These are phyloP conservation scores for Solanum tarijense DNA, from an alignment of 257 asterid species.

Conservation along the genomic window DNA sequence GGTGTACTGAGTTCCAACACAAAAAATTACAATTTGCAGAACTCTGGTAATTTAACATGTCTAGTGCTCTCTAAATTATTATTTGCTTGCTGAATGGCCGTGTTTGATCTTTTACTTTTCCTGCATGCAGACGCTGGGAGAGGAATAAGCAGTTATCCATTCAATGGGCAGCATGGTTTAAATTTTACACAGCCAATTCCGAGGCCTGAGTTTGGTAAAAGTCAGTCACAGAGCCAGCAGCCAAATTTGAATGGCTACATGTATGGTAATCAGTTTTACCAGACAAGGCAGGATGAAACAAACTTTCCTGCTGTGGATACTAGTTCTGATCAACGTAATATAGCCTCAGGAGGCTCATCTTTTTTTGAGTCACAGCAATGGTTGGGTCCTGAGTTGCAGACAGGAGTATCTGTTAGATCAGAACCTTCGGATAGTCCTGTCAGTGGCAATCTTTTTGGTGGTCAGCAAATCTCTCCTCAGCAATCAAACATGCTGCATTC, in stretches of 20 bases:
- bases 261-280: slow-evolving; percentile 54
- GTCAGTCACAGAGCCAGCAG: slow-evolving; percentile 45
- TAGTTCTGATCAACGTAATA: slow-evolving; percentile 40
- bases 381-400: slow-evolving; percentile 43
- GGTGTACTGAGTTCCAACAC: slow-evolving; percentile 28
- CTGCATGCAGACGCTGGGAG: slow-evolving; percentile 52
- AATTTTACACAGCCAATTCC: slow-evolving; percentile 40
- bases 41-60: slow-evolving; percentile 12
- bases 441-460: slow-evolving; percentile 76
- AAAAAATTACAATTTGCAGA: slow-evolving; percentile 36
- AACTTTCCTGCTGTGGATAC: slow-evolving; percentile 53
- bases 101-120: neutral
- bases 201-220: slow-evolving; percentile 45
- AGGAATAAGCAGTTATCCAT: slow-evolving; percentile 43
- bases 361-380: slow-evolving; percentile 52
- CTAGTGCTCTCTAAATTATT: neutral
- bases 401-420: slow-evolving; percentile 42
- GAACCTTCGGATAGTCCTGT: slow-evolving; percentile 47
- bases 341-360: slow-evolving; percentile 43
- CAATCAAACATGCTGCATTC: slow-evolving; percentile 60
- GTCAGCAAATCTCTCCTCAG: slow-evolving; percentile 72
- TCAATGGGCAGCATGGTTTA: slow-evolving; percentile 45
- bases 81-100: neutral
- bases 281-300: slow-evolving; percentile 51
- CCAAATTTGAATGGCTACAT: slow-evolving; percentile 54